Evolutionary conservation across 352 stramenopile genomes (phyloP).

Genomic region (Saprolegnia diclina): DNA sequence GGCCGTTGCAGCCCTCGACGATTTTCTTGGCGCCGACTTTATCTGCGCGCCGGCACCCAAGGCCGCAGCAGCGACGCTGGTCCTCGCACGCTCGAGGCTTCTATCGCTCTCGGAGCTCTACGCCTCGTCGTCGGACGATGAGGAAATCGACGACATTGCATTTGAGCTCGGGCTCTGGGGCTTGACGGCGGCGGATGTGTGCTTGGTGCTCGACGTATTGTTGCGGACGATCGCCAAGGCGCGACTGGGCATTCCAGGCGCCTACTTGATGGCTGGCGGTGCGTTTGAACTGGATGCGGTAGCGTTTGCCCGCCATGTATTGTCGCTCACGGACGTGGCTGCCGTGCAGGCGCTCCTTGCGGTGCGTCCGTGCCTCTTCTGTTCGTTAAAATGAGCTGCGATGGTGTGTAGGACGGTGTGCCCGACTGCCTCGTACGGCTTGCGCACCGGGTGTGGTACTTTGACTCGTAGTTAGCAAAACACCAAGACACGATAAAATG

Average conservation of each 20-base stretch:
- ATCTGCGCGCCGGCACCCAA: background rate
- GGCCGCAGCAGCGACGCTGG: background rate
- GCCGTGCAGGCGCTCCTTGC: background rate
- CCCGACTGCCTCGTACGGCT: background rate
- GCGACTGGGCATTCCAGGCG: background rate
- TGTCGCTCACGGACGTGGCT: background rate
- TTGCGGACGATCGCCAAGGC: slow-evolving; percentile 1
- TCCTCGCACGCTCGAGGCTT: background rate
- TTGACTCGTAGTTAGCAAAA: background rate
- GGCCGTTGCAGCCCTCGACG: background rate
- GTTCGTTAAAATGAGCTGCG: too few relatives aligned
- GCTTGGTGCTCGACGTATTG: background rate
- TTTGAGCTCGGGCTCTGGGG: slow-evolving; percentile 11
- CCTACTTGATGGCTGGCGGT: background rate
- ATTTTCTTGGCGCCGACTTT: background rate
- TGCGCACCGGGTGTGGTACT: background rate
- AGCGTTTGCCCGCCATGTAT: background rate
- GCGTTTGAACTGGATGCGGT: background rate
- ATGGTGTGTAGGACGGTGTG: background rate
- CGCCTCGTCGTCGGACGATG: background rate
- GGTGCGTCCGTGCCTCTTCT: background rate
- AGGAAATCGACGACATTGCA: background rate
- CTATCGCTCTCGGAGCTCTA: slow-evolving; percentile 5
- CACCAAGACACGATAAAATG: background rate
- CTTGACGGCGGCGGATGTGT: background rate